Conservation (phyloP, 768 basidiomycete genomes). For the Tylopilus vinaceipallidus region DNA sequence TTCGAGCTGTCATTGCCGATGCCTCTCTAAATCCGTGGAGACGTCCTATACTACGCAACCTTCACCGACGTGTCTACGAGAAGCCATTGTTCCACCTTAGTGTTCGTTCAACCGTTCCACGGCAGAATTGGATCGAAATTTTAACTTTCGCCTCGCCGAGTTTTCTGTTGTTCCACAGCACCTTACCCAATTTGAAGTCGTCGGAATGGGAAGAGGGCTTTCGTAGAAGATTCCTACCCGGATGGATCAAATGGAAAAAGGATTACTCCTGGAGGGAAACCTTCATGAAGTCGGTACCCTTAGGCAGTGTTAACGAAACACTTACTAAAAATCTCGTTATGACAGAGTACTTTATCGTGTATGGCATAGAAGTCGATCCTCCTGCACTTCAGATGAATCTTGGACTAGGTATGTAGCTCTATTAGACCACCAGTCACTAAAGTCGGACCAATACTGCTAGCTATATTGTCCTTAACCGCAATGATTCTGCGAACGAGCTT, state of each 20-base stretch:
- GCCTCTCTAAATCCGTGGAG: slow-evolving; percentile 74
- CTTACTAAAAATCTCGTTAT: no score
- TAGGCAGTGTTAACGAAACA: no score
- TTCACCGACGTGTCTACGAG: slow-evolving; percentile 49
- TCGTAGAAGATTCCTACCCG: slow-evolving; percentile 66
- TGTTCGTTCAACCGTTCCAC: slow-evolving; percentile 61
- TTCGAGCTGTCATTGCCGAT: slow-evolving; percentile 60
- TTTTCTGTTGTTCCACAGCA: slow-evolving; percentile 66
- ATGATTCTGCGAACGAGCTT: slow-evolving; percentile 70
- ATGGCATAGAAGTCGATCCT: slow-evolving; percentile 64
- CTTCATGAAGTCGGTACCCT: slow-evolving; percentile 57
- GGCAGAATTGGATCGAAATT: slow-evolving; percentile 80
- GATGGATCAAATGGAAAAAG: slow-evolving; percentile 72
- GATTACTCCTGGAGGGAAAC: slow-evolving; percentile 61
- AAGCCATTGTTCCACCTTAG: slow-evolving; percentile 55
- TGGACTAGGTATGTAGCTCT: slow-evolving; percentile 67
- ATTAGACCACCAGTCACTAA: slow-evolving; percentile 3
- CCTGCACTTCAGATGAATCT: slow-evolving; percentile 76
- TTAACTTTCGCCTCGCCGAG: slow-evolving; percentile 57
- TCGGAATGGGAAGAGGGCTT: slow-evolving; percentile 78
- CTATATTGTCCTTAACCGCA: slow-evolving; percentile 74
- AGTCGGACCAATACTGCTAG: slow-evolving; percentile 32
- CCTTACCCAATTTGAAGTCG: slow-evolving; percentile 63
- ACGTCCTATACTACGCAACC: slow-evolving; percentile 59
- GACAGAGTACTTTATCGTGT: slow-evolving; percentile 62